Base-by-base conservation (phyloP, 768 basidiomycete genomes). In the Russula sp. region DNA sequence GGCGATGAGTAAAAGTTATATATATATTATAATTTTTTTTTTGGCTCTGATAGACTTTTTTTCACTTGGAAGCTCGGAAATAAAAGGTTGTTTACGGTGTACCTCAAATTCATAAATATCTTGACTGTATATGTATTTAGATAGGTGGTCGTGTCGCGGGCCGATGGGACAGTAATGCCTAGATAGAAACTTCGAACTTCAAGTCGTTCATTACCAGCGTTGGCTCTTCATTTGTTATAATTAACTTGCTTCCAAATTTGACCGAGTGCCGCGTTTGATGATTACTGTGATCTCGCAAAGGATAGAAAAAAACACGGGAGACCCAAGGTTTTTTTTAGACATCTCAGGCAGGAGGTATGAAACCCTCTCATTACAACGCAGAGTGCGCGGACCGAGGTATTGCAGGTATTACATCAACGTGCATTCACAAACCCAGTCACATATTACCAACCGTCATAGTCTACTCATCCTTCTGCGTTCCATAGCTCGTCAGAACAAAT, bases 161-260 rank as follows among this genome's bases (percentile, higher is more conserved):
- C 34, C 46, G 57, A 54, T 20, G 58, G 24, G 63, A 54, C 57
- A 40, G 24, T 40, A 64, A 64, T 64, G 10, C 63, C 63, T 64
- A 46, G 32, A 30, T 26, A 44, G 24, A 8, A 8, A 34, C 16
- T 34, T 26, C 11, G 30, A 26, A 16, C 22, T 34, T 10, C 16
- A 7, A 7, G 57, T 20, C 44, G 3, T 58, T 58, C 57, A 20
- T 30, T 46, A 53, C 18, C n/a, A n/a, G n/a, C n/a, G n/a, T n/a
- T 30, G 3, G 28, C 13, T 32, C n/a, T 24, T 13, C 18, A 16
- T 20, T 10, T 42, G 20, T 3, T 30, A 26, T 57, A 2, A 53
- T 34, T 22, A 32, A 49, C 32, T 58, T 34, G 57, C 9, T 10
- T 16, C 11, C 24, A 18, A 58, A 24, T 32, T 22, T 57, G 56